Percentiles rank a stretch among this genome's conserved stretches.
Conservation (phyloP, 495 filamentous ascomycete species). For the Hamigera avellanea region DNA sequence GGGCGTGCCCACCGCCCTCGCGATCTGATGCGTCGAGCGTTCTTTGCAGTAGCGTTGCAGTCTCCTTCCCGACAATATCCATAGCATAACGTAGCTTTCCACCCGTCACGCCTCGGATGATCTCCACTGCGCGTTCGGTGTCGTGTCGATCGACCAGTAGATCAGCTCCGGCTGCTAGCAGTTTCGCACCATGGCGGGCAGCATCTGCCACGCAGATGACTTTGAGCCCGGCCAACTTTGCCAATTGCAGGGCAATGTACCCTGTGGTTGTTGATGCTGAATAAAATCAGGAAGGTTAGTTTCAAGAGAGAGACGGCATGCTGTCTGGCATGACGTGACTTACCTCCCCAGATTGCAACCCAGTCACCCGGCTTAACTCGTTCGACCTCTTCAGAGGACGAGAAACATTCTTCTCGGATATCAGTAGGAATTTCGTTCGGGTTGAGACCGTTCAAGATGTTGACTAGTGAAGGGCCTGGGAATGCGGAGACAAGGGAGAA, state of each 20-base stretch:
- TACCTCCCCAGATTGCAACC: slow-evolving; percentile 61
- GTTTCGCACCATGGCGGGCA: slow-evolving; percentile 46
- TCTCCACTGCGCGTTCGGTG: slow-evolving; percentile 44
- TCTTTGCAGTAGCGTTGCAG: slow-evolving; percentile 37
- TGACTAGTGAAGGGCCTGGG: slow-evolving; percentile 42
- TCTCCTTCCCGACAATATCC: slow-evolving; percentile 50
- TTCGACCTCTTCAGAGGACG: slow-evolving; percentile 27
- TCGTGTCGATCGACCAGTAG: slow-evolving; percentile 52
- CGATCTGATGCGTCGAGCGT: slow-evolving; percentile 24
- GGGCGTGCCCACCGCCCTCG: slow-evolving; percentile 16
- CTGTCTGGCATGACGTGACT: slow-evolving; percentile 8
- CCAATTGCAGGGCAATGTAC: slow-evolving; percentile 46
- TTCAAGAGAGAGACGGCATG: background rate
- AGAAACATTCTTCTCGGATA: slow-evolving; percentile 41
- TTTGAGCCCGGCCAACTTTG: slow-evolving; percentile 44
- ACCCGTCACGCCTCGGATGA: slow-evolving; percentile 41
- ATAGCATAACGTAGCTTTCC: slow-evolving; percentile 48
- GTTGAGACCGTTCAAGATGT: slow-evolving; percentile 25
- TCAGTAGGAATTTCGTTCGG: slow-evolving; percentile 35
- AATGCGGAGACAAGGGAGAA: slow-evolving; percentile 25
- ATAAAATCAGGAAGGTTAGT: too few relatives aligned
- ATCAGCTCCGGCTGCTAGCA: slow-evolving; percentile 41
- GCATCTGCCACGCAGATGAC: slow-evolving; percentile 48
- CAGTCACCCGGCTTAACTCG: slow-evolving; percentile 43
- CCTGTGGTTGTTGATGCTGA: slow-evolving; percentile 51